Evolutionary conservation across 2,329 filamentous ascomycete genomes (phyloP).

Genomic region (Penicillium sp.): DNA sequence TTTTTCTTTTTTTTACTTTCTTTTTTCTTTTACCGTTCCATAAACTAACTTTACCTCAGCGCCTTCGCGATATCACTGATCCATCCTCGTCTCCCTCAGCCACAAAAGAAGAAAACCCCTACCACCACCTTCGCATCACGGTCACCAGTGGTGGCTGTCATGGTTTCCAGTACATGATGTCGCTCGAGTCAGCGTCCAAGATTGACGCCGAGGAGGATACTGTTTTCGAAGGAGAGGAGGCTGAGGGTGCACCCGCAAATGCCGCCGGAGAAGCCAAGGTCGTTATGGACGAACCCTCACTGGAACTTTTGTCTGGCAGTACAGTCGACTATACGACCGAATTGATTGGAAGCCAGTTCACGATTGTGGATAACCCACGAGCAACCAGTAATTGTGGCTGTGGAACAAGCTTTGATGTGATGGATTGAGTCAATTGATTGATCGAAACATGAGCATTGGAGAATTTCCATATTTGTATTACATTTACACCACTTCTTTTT

Average conservation of each 20-base stretch:
- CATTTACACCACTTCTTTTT: background rate
- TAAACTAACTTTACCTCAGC: slow-evolving; percentile 41
- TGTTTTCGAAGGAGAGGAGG: slow-evolving; percentile 71
- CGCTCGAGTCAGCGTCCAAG: slow-evolving; percentile 61
- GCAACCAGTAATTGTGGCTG: slow-evolving; percentile 96
- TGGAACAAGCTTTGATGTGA: slow-evolving; percentile 75
- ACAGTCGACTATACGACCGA: slow-evolving; percentile 97
- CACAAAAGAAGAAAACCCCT: slow-evolving; percentile 60
- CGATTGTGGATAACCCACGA: slow-evolving; percentile 88
- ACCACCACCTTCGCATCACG: slow-evolving; percentile 83
- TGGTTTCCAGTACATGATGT: slow-evolving; percentile 97
- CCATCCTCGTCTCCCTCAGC: slow-evolving; percentile 41
- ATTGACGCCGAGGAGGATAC: slow-evolving; percentile 77
- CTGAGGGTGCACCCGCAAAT: slow-evolving; percentile 25
- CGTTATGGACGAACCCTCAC: slow-evolving; percentile 81
- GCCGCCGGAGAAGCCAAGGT: slow-evolving; percentile 68
- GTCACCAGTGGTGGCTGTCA: slow-evolving; percentile 95
- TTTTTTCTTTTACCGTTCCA: background rate
- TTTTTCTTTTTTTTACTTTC: slow-evolving; percentile 11
- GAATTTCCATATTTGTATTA: background rate
- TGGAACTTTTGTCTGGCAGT: slow-evolving; percentile 87
- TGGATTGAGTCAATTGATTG: slow-evolving; percentile 6
- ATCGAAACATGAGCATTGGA: background rate
- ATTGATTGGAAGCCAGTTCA: slow-evolving; percentile 92
- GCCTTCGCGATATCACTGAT: slow-evolving; percentile 73